phyloP scores from a whole-genome alignment of 352 stramenopile species.

The Phytophthora macrochlamydospora region DNA sequence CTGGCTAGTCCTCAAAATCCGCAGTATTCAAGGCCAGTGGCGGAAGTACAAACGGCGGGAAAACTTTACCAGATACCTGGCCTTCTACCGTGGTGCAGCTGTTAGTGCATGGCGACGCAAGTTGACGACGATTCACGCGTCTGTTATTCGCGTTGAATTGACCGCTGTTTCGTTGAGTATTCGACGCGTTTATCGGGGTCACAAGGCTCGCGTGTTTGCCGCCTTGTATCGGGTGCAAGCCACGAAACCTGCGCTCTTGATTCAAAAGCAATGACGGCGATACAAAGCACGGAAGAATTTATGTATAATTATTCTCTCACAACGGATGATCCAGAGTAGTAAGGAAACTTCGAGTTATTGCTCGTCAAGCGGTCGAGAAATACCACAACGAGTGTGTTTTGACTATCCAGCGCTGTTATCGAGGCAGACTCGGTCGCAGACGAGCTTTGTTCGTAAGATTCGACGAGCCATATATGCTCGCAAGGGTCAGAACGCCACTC shows the following conservation, averaged over 20 bases:
- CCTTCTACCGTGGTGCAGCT: slow-evolving; percentile 35
- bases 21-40: slow-evolving; percentile 66
- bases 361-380: slow-evolving; percentile 28
- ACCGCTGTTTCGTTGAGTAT: slow-evolving; percentile 37
- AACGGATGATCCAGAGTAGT: slow-evolving; percentile 41
- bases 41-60: slow-evolving; percentile 40
- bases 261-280: slow-evolving; percentile 54
- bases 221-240: slow-evolving; percentile 32
- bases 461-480: slow-evolving; percentile 48
- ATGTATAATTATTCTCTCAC: slow-evolving; percentile 35
- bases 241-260: slow-evolving; percentile 25
- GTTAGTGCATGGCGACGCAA: slow-evolving; percentile 46
- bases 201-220: slow-evolving; percentile 35
- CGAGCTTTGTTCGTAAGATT: slow-evolving; percentile 66
- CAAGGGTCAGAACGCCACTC: slow-evolving; percentile 57
- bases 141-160: slow-evolving; percentile 31
- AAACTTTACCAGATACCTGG: slow-evolving; percentile 45
- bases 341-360: slow-evolving; percentile 29
- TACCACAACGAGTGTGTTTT: slow-evolving; percentile 36
- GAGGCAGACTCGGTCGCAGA: slow-evolving; percentile 53
- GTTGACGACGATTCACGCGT: slow-evolving; percentile 35
- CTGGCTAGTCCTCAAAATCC: slow-evolving; percentile 60
- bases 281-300: slow-evolving; percentile 30
- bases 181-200: slow-evolving; percentile 51
- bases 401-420: slow-evolving; percentile 49